These are phyloP conservation scores for Wakefieldia striispora DNA, from an alignment of 768 basidiomycete genomes.

Conservation along the genomic window DNA sequence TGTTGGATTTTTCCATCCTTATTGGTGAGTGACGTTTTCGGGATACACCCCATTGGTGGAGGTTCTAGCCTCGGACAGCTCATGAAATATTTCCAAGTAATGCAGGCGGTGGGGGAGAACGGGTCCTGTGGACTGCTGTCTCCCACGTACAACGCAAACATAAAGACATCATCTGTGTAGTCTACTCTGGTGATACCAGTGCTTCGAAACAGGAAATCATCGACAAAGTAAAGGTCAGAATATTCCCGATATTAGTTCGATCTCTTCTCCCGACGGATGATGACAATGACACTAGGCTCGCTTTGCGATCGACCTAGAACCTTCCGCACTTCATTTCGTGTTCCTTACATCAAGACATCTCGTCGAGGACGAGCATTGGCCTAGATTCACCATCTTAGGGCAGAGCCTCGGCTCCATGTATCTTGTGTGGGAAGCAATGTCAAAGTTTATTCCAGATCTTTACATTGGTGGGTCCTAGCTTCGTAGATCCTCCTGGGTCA, in stretches of 20 bases:
- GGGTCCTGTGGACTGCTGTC: slow-evolving; percentile 92
- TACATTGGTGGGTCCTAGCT: slow-evolving; percentile 67
- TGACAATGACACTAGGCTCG: slow-evolving; percentile 50
- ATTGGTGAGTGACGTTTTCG: slow-evolving; percentile 61
- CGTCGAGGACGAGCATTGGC: slow-evolving; percentile 83
- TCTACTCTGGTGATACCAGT: slow-evolving; percentile 89
- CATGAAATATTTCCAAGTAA: slow-evolving; percentile 57
- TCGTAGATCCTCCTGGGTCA: not conserved
- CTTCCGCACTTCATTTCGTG: slow-evolving; percentile 72
- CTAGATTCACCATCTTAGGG: slow-evolving; percentile 86
- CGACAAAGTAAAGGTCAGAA: slow-evolving; percentile 68
- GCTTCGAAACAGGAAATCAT: slow-evolving; percentile 80
- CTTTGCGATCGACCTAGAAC: slow-evolving; percentile 74
- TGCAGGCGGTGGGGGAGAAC: slow-evolving; percentile 95
- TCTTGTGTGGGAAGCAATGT: slow-evolving; percentile 81
- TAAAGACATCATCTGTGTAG: slow-evolving; percentile 63
- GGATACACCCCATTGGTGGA: not conserved
- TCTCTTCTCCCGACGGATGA: not conserved
- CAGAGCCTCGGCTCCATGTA: slow-evolving; percentile 88
- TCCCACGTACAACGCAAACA: slow-evolving; percentile 69
- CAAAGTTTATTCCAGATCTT: slow-evolving; percentile 77
- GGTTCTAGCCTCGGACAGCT: slow-evolving; percentile 19
- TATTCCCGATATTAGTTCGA: not conserved
- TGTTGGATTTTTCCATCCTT: slow-evolving; percentile 92
- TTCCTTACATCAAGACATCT: slow-evolving; percentile 67